Conservation (phyloP, 495 filamentous ascomycete genomes). For the Hypoxylon intermedium region DNA sequence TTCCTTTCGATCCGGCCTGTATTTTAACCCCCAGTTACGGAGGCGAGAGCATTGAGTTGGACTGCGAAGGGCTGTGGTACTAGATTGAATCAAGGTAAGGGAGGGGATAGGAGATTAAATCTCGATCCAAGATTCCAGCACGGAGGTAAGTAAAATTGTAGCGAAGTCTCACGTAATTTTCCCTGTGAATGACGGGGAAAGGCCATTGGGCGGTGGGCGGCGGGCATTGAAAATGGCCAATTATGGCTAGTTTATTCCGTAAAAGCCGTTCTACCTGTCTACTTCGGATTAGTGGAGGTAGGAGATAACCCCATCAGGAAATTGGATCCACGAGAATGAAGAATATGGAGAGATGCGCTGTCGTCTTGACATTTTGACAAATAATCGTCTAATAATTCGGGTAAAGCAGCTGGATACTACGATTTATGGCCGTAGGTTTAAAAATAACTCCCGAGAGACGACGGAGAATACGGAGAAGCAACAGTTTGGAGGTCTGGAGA, state of each 20-base stretch:
- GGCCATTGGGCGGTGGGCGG: no score
- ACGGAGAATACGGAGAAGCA: neutral
- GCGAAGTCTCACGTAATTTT: neutral
- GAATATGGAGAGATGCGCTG: neutral
- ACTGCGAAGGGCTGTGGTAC: no score
- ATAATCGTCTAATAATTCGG: conserved; percentile 7
- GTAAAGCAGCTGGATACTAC: conserved; percentile 10
- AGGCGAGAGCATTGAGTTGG: neutral
- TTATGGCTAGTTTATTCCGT: neutral
- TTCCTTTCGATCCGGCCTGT: conserved; percentile 2
- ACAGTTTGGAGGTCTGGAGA: conserved; percentile 2
- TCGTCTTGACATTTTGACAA: neutral
- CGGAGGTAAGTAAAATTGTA: conserved; percentile 15
- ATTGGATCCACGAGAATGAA: no score
- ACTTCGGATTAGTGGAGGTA: conserved; percentile 21
- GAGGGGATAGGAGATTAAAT: conserved; percentile 1
- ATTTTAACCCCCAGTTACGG: conserved; percentile 11
- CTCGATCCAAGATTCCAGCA: conserved; percentile 3
- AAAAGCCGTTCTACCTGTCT: neutral
- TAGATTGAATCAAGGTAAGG: conserved; percentile 3
- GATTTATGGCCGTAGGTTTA: conserved; percentile 21
- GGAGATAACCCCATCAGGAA: conserved; percentile 33
- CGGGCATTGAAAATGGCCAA: neutral
- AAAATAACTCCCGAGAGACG: conserved; percentile 34
- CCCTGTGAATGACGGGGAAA: neutral